These are phyloP conservation scores for Bipolaris cookei DNA, from an alignment of 2,329 filamentous ascomycete species.

Conservation along the genomic window DNA sequence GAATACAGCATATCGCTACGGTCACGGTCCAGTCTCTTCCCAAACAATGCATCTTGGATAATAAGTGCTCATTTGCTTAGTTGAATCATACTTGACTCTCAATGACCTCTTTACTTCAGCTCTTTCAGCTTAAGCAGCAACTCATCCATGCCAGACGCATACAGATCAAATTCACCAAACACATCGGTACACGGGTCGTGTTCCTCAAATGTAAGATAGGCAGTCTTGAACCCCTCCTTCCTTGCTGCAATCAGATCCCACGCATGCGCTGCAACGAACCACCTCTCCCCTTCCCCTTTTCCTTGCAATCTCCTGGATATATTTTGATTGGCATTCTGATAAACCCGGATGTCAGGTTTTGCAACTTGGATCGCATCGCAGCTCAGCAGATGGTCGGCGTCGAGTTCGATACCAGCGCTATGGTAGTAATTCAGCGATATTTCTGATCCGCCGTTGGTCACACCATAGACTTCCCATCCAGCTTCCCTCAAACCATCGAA, in stretches of 20 bases:
- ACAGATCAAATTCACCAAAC: slow-evolving; percentile 36
- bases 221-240: slow-evolving; percentile 33
- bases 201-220: slow-evolving; percentile 35
- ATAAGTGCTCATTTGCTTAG: neutral
- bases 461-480: slow-evolving; percentile 31
- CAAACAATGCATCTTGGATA: neutral
- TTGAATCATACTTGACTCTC: neutral
- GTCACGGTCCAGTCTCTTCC: neutral
- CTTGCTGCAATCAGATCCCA: slow-evolving; percentile 33
- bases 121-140: slow-evolving; percentile 29
- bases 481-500: slow-evolving; percentile 28
- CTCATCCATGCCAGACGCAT: slow-evolving; percentile 31
- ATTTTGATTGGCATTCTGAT: slow-evolving; percentile 27
- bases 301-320: slow-evolving; percentile 15
- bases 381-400: slow-evolving; percentile 27
- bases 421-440: slow-evolving; percentile 28
- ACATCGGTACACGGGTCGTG: slow-evolving; percentile 32
- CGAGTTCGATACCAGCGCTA: slow-evolving; percentile 25
- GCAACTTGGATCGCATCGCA: slow-evolving; percentile 30
- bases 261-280: slow-evolving; percentile 37
- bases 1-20: neutral
- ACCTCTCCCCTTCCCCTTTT: slow-evolving; percentile 22
- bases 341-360: slow-evolving; percentile 32
- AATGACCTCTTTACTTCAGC: neutral
- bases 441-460: slow-evolving; percentile 32